Evolutionary conservation across 2,329 filamentous ascomycete genomes (phyloP).

Genomic region (Aspergillus transmontanensis): DNA sequence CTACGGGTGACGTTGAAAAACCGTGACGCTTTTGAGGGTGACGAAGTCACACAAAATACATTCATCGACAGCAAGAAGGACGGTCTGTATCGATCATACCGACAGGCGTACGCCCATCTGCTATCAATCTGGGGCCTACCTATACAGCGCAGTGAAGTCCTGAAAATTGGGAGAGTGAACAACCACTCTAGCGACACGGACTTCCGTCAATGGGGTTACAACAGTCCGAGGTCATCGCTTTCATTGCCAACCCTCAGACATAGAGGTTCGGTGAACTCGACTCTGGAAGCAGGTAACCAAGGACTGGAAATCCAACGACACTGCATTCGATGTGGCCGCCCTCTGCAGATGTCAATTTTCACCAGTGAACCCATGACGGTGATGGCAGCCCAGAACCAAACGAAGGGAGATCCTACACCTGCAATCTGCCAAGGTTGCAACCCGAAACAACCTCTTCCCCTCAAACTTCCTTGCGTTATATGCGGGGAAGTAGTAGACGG

Average conservation of each 20-base stretch:
- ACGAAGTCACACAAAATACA: conserved; percentile 48
- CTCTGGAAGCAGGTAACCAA: conserved; percentile 18
- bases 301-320: conserved; percentile 47
- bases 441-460: conserved; percentile 34
- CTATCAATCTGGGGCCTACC: conserved; percentile 61
- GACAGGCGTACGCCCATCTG: conserved; percentile 59
- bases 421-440: conserved; percentile 41
- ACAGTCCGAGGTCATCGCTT: conserved; percentile 30
- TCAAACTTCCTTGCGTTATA: conserved; percentile 46
- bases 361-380: conserved; percentile 23
- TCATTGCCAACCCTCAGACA: conserved; percentile 22
- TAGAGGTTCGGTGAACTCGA: conserved; percentile 11
- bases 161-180: conserved; percentile 56
- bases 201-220: conserved; percentile 26
- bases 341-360: conserved; percentile 42
- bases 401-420: conserved; percentile 17
- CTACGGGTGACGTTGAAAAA: conserved; percentile 59
- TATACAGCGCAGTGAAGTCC: conserved; percentile 58
- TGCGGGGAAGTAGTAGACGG: conserved; percentile 47
- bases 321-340: conserved; percentile 44
- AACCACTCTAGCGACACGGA: conserved; percentile 34
- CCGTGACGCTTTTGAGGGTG: conserved; percentile 58
- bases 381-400: conserved; percentile 24
- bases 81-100: conserved; percentile 55
- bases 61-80: conserved; percentile 54